Percentiles rank a stretch among this genome's conserved stretches.
Conservation (phyloP, 441 rosid species). For the Adansonia grandidieri region DNA sequence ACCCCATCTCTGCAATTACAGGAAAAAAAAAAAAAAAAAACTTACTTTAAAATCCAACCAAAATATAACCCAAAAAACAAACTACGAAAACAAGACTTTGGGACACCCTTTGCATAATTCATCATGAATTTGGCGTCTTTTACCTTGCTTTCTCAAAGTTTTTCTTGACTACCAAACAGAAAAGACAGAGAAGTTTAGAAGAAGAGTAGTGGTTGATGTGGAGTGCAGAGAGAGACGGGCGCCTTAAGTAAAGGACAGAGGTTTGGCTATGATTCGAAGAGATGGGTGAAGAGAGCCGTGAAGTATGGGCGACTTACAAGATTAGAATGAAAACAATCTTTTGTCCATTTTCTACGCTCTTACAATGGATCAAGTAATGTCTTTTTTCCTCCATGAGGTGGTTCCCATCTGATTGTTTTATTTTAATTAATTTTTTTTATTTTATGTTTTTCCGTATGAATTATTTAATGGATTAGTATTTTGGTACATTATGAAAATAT, state of each 20-base stretch:
- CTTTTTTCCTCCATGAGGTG: too few relatives aligned
- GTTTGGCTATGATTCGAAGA: too few relatives aligned
- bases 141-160: slow-evolving; percentile 4
- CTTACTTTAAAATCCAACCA: neutral
- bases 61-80: neutral
- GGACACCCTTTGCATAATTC: slow-evolving; percentile 8
- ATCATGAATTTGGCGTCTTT: neutral
- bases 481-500: too few relatives aligned
- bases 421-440: too few relatives aligned
- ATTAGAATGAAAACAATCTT: too few relatives aligned
- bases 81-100: neutral
- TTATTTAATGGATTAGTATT: too few relatives aligned
- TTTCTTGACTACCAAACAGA: slow-evolving; percentile 1
- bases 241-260: neutral
- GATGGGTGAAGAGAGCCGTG: too few relatives aligned
- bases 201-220: neutral
- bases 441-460: too few relatives aligned
- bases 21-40: neutral
- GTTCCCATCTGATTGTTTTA: too few relatives aligned
- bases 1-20: slow-evolving; percentile 61
- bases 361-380: too few relatives aligned
- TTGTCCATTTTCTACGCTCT: too few relatives aligned
- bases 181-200: neutral
- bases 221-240: neutral
- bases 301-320: too few relatives aligned